phyloP scores from a whole-genome alignment of 2,329 filamentous ascomycete species.

The Cercospora zeina region DNA sequence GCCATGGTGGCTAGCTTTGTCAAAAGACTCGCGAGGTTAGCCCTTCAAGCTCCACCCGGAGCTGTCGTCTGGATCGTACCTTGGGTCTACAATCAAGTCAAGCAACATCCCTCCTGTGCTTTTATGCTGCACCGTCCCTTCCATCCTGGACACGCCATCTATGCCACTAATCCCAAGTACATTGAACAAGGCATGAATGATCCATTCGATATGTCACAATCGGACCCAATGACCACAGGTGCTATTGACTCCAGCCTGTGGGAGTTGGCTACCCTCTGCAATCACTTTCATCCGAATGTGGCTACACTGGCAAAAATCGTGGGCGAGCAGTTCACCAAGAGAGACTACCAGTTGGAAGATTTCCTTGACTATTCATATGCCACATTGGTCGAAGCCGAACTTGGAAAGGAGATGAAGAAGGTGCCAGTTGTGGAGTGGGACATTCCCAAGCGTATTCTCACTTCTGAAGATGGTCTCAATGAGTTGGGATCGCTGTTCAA shows the following conservation, averaged over 20 bases:
- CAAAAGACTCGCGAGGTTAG: constrained; percentile 82
- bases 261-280: constrained; percentile 89
- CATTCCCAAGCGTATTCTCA: constrained; percentile 83
- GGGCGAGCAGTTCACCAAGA: constrained; percentile 95
- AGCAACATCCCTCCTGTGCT: constrained; percentile 82
- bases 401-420: constrained; percentile 81
- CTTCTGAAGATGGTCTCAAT: constrained; percentile 38
- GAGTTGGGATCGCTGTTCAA: constrained; percentile 34
- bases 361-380: constrained; percentile 94
- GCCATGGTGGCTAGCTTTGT: constrained; percentile 92
- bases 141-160: constrained; percentile 39
- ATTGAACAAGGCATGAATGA: constrained; percentile 67
- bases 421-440: constrained; percentile 87
- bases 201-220: constrained; percentile 72
- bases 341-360: constrained; percentile 91
- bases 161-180: constrained; percentile 28
- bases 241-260: constrained; percentile 93
- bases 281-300: constrained; percentile 95
- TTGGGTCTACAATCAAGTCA: constrained; percentile 93
- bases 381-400: constrained; percentile 80
- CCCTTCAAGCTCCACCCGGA: constrained; percentile 83
- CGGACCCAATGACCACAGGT: constrained; percentile 78
- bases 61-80: constrained; percentile 87
- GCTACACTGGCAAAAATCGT: constrained; percentile 91
- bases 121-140: constrained; percentile 86